Base-by-base conservation (phyloP, 2,329 filamentous ascomycete genomes). In the Sclerotinia glacialis region DNA sequence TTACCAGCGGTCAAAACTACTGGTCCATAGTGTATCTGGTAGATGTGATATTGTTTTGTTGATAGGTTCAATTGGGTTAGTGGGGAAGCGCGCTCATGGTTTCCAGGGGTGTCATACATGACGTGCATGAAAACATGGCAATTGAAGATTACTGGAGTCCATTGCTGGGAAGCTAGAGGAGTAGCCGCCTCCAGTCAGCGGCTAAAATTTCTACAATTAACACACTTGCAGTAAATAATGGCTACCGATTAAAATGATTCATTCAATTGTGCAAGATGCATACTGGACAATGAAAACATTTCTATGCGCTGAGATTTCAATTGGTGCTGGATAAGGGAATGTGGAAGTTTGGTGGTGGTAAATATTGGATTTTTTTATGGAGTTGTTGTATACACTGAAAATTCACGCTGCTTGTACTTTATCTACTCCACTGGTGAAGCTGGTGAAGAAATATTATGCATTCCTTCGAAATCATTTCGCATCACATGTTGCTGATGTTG, bases 101-200 rank as follows among this genome's bases (percentile, higher is more conserved):
- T 47, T 31, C 31, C 21, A 59, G 34, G 63, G 56, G n/a, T 53
- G 47, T 61, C 46, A 52, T 61, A 65, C 54, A 65, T 65, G 55
- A 65, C 64, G 54, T 61, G 64, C 64, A 65, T 65, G 63, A 60
- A 59, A 59, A 37, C 34, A 59, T 59, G 63, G 44, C 31, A 65
- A 56, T 58, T 40, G 53, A 59, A 53, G 47, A 52, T 52, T 52
- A 63, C 60, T 63, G 47, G 60, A 54, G n/a, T 61, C 28, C 23
- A 28, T 56, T 47, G 53, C 50, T 49, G n/a, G 40, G 3, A 34
- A 58, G 18, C 52, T 55, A 40, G 23, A 64, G 50, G 40, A 40
- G 61, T 64, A 64, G 40, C 50, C 62, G 50, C 62, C 50, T 55
- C 42, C 50, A 56, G n/a, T 56, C 28, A 44, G 62, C 62, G 62